Conservation (phyloP, 116 monocot species). For the Phalaenopsis hybrid region DNA sequence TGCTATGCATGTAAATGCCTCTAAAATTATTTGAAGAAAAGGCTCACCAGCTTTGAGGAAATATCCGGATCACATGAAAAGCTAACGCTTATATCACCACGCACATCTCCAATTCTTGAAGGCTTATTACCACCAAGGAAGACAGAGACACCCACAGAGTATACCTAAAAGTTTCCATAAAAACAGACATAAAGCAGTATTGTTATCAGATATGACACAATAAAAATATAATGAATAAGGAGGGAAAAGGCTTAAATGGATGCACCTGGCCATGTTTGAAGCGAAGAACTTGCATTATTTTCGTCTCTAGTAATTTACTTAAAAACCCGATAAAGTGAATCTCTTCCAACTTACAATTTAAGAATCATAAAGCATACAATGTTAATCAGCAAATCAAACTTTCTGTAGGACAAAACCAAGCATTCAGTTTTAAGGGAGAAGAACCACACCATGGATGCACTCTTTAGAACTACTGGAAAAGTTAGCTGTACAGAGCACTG, state of each 20-base stretch:
- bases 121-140: conserved; percentile 97
- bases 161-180: conserved; percentile 47
- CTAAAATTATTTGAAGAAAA: background rate
- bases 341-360: conserved; percentile 68
- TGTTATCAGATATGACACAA: background rate
- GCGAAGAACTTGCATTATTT: conserved; percentile 91
- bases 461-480: conserved; percentile 83
- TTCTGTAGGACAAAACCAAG: conserved; percentile 3
- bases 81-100: conserved; percentile 89
- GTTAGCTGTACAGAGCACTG: conserved; percentile 95
- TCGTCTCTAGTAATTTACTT: conserved; percentile 93
- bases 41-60: conserved; percentile 76
- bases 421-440: background rate
- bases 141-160: conserved; percentile 87
- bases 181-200: background rate
- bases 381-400: background rate
- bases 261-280: conserved; percentile 98
- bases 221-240: background rate
- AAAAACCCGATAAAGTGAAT: conserved; percentile 91
- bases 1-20: too few species aligned
- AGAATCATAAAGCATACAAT: conserved; percentile 3
- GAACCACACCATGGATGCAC: conserved; percentile 55
- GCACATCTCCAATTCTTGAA: conserved; percentile 87
- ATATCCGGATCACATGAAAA: conserved; percentile 95
- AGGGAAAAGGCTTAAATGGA: background rate